A percentile compares a stretch with the other conserved stretches of the same genome.
Conservation (phyloP, 768 basidiomycete genomes). For the Agaricus blazei region DNA sequence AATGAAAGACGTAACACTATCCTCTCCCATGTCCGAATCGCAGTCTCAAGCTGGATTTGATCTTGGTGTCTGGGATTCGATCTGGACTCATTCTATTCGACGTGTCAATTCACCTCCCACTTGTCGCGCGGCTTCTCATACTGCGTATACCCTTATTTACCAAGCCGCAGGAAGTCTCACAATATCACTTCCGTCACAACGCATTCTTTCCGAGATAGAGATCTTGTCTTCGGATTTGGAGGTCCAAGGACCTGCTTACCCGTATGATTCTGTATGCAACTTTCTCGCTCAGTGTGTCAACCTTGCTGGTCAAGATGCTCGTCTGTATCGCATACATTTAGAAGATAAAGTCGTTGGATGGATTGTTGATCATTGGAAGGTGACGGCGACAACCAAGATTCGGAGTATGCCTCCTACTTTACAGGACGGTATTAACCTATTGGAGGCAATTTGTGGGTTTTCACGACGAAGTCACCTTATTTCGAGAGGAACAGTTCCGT, state of each 20-base stretch:
- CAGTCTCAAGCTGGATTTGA: slow-evolving; percentile 15
- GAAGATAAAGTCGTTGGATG: slow-evolving; percentile 83
- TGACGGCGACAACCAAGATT: slow-evolving; percentile 23
- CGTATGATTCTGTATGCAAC: slow-evolving; percentile 85
- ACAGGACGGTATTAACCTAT: slow-evolving; percentile 56
- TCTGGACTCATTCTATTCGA: slow-evolving; percentile 83
- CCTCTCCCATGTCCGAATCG: slow-evolving; percentile 6
- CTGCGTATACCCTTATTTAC: slow-evolving; percentile 46
- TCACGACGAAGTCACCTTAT: slow-evolving; percentile 38
- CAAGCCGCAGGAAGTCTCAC: slow-evolving; percentile 6
- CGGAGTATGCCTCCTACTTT: slow-evolving; percentile 43
- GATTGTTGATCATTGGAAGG: slow-evolving; percentile 70
- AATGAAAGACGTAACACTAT: slow-evolving; percentile 11
- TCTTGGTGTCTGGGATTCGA: slow-evolving; percentile 60
- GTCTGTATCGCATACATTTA: slow-evolving; percentile 79
- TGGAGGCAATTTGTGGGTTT: slow-evolving; percentile 62
- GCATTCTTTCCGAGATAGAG: slow-evolving; percentile 71
- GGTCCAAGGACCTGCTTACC: slow-evolving; percentile 84
- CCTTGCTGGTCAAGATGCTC: slow-evolving; percentile 75
- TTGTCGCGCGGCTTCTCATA: slow-evolving; percentile 77
- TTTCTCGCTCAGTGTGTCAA: slow-evolving; percentile 69
- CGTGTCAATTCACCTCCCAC: slow-evolving; percentile 62
- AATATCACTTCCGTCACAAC: slow-evolving; percentile 42
- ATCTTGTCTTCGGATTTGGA: slow-evolving; percentile 76
- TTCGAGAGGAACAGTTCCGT: slow-evolving; percentile 57